A percentile compares a stretch with the other conserved stretches of the same genome.
Evolutionary conservation across 306 rosid genomes (phyloP).

Genomic region (barrel medic (Medicago truncatula)): MtrunA17r5.0-ANR NC_053045.1:57374501-57375000

Average conservation of each 20-base stretch:
- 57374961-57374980: constrained; percentile 71
- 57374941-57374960: constrained; percentile 61
- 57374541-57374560: too few relatives aligned
- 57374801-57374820: constrained; percentile 67
- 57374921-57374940: constrained; percentile 71
- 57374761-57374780: constrained; percentile 30
- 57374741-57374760: neutral
- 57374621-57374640: too few relatives aligned
- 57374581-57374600: too few relatives aligned
- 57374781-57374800: constrained; percentile 67
- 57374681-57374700: too few relatives aligned
- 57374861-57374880: constrained; percentile 23
- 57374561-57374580: too few relatives aligned
- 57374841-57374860: constrained; percentile 42
- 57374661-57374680: too few relatives aligned
- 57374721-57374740: neutral
- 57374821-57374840: constrained; percentile 49
- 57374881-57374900: constrained; percentile 51
- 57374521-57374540: too few relatives aligned
- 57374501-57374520: too few relatives aligned
- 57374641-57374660: too few relatives aligned
- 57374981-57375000: constrained; percentile 83
- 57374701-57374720: too few relatives aligned
- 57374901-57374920: constrained; percentile 70
- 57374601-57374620: too few relatives aligned